Base-by-base conservation (phyloP, 441 rosid species). In the Mallotus japonicus region DNA sequence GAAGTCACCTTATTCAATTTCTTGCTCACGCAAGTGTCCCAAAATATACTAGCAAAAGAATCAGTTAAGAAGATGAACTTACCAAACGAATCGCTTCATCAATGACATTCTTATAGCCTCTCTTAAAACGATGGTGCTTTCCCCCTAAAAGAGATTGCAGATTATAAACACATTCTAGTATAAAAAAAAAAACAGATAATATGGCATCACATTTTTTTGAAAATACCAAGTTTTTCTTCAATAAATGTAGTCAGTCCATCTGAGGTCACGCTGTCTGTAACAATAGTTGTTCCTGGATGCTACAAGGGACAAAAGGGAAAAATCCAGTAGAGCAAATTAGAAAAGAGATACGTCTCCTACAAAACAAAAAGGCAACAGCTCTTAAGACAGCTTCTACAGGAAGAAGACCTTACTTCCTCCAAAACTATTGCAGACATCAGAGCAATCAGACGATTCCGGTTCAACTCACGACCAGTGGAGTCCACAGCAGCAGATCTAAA, bases 401-500 rank as follows among this genome's bases (percentile, higher is more conserved):
- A 67, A 68, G 50, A 73, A 62, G 46, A 76, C 69, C 92, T 85
- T 90, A 95, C 98, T 79, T 95, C 94, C 80, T 93, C 97, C 64
- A 95, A 88, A 73, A 95, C 97, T 79, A 95, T 91, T 66, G 99
- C 99, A 63, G 98, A 91, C 78, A 91, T 82, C 71, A 95, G 82
- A 63, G 98, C 98, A 79, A 95, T 91, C 66, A 95, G 83, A 66
- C 97, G 94, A 82, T 95, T 95, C 57, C 99, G 92, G 74, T 95
- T 95, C 53, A 95, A 84, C 82, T 93, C 98, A 46, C 82, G 87
- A 62, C 98, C 98, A 70, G 87, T 66, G 66, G 95, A 89, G 84
- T 95, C 99, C 83, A 95, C 99, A 71, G 97, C 99, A 81, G 99
- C 99, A 84, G 98, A 95, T 87, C 99, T 93, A 76, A 54, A 74